These are phyloP conservation scores for Zygosaccharomyces pseudobailii DNA, from an alignment of 1,139 yeast genomes.

Conservation along the genomic window DNA sequence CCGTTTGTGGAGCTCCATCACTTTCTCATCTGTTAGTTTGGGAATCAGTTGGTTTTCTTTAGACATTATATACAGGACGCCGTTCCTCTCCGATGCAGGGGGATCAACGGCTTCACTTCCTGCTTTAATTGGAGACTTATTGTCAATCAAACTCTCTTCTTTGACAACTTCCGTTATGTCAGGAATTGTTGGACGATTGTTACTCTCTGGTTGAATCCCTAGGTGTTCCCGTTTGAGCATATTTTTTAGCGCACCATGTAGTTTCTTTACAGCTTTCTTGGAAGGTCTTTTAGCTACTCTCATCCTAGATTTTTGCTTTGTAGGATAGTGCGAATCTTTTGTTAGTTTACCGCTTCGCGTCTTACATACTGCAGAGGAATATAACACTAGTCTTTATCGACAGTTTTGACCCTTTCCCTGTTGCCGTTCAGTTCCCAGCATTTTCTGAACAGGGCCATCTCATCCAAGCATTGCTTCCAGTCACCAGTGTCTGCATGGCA, in stretches of 20 bases:
- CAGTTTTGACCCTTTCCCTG: conserved; percentile 29
- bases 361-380: neutral
- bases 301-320: neutral
- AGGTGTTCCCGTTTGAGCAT: conserved; percentile 11
- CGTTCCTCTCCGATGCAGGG: conserved; percentile 10
- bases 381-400: conserved; percentile 17
- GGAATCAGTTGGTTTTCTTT: conserved; percentile 32
- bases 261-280: conserved; percentile 15
- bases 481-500: conserved; percentile 80
- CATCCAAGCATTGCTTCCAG: conserved; percentile 67
- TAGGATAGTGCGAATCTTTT: neutral
- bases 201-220: neutral
- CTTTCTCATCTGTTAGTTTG: conserved; percentile 32
- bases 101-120: neutral
- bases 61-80: conserved; percentile 29
- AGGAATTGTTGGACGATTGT: conserved; percentile 2
- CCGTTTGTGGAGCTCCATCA: conserved; percentile 33
- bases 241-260: conserved; percentile 26
- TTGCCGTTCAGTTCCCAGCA: conserved; percentile 33
- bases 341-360: neutral
- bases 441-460: conserved; percentile 37
- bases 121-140: neutral
- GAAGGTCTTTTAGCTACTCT: conserved; percentile 12
- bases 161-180: conserved; percentile 1
- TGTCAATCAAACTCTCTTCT: neutral